A percentile compares a stretch with the other conserved stretches of the same genome.
These are phyloP conservation scores for Penicillium robsamsonii DNA, from an alignment of 495 filamentous ascomycete genomes.

Conservation along the genomic window DNA sequence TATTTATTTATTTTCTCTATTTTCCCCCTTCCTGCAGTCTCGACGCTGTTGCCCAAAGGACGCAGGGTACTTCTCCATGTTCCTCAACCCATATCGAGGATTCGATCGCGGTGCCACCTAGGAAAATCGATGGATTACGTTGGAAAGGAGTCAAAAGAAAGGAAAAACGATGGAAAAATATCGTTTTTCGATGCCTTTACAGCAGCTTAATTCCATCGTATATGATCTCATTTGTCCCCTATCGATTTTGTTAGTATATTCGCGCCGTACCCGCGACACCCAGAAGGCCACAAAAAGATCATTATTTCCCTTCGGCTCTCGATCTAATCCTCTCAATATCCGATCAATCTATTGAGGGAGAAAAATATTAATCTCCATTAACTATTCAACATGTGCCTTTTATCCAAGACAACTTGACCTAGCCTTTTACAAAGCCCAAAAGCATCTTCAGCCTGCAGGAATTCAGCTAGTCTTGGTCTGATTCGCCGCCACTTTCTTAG, in stretches of 20 bases:
- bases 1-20: neutral
- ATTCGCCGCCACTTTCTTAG: slow-evolving; percentile 13
- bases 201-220: slow-evolving; percentile 10
- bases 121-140: slow-evolving; percentile 20
- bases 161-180: neutral
- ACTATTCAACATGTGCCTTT: neutral
- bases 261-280: slow-evolving; percentile 24
- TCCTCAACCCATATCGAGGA: slow-evolving; percentile 17
- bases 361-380: slow-evolving; percentile 5
- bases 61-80: slow-evolving; percentile 23
- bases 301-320: slow-evolving; percentile 3
- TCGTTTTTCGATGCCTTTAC: neutral
- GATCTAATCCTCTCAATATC: no score
- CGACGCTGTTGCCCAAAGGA: slow-evolving; percentile 13
- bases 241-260: slow-evolving; percentile 5
- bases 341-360: neutral
- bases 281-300: slow-evolving; percentile 22
- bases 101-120: slow-evolving; percentile 27
- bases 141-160: slow-evolving; percentile 4
- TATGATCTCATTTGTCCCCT: slow-evolving; percentile 19
- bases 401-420: slow-evolving; percentile 5
- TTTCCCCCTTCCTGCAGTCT: slow-evolving; percentile 3
- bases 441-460: slow-evolving; percentile 8
- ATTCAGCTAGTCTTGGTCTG: neutral
- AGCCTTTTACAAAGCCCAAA: slow-evolving; percentile 3